Evolutionary conservation across 2,329 filamentous ascomycete genomes (phyloP), one percentile per base, ranked within the genome.

Genomic region (Rasamsonia emersonii): DNA sequence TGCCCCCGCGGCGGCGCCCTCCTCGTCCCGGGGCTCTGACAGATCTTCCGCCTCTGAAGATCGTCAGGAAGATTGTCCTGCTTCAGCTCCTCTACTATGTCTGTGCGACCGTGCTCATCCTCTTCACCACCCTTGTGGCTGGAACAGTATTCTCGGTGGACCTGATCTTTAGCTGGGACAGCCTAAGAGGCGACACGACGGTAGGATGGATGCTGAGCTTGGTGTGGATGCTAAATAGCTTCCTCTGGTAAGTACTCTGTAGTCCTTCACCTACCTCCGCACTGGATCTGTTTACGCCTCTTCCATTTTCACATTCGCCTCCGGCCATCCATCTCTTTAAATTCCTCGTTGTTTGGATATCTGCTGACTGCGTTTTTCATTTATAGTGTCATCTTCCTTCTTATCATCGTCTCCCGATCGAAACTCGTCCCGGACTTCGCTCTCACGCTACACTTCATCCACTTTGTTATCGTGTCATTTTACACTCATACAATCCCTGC

Each of bases 401-500:
- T 94, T 30, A 63, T 89, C 33, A 68, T 96, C 36, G 77, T 98
- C 45, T 79, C 81, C 13, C 85, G 91, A 40, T 91, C 82, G 28
- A 96, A 96, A 59, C 81, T 96, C 39, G 83, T 96, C 30, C 86
- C 86, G 45, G 91, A 98, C 62, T 98, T 96, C 57, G 84, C 86
- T 18, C 67, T 95, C 15, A 94, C 89, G 2, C 73, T 95, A 11
- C 86, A 93, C 63, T 73, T 83, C 55, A 66, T 94, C 24, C 84
- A 94, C 56, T 73, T 94, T 32, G 42, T 91, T 48, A 59, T 85
- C 48, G 83, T 84, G 17, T 79, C 78, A 13, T 56, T 94, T 19
- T 94, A 93, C 60, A 80, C 83, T 3, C 77, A 77, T 49, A 71
- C 75, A 7, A 54, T 96, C 17, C 91, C 91, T 2, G 69, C 72